A percentile compares a stretch with the other conserved stretches of the same genome.
phyloP scores from a whole-genome alignment of 306 rosid species.

The Coriaria nepalensis region DNA sequence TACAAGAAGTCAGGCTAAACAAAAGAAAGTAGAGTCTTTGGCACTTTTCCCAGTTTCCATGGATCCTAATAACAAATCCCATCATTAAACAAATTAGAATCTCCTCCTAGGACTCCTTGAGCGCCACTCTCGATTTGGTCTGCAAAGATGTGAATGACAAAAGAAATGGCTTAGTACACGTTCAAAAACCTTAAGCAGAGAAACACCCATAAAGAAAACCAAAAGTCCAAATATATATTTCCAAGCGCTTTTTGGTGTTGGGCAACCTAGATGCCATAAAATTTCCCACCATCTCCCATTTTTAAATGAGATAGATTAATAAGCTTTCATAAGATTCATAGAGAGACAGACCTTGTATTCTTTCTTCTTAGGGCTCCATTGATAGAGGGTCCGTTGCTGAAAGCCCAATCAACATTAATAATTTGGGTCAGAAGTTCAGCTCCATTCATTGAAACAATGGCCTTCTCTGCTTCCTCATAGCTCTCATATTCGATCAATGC shows the following conservation, averaged over 20 bases:
- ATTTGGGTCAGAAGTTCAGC: conserved; percentile 64
- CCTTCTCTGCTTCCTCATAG: conserved; percentile 64
- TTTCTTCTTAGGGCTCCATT: conserved; percentile 60
- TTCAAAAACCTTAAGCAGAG: neutral
- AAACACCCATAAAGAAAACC: no score
- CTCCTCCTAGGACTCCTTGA: conserved; percentile 96
- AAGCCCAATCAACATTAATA: conserved; percentile 85
- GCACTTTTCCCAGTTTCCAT: conserved; percentile 13
- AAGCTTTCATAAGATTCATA: neutral
- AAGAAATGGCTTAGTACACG: neutral
- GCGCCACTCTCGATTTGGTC: conserved; percentile 69
- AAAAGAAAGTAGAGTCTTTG: conserved; percentile 4
- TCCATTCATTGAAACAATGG: conserved; percentile 76
- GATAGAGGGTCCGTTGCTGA: conserved; percentile 79
- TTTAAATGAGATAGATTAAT: no score
- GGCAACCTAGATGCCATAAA: neutral
- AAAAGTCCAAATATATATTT: neutral
- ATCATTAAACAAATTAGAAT: conserved; percentile 25
- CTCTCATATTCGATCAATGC: conserved; percentile 42
- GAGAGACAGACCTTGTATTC: conserved; percentile 52
- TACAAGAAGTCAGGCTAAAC: no score
- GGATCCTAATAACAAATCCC: conserved; percentile 7
- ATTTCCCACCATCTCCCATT: neutral
- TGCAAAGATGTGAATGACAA: conserved; percentile 22
- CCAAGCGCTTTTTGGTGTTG: neutral